Percentiles rank a stretch among this genome's conserved stretches.
Evolutionary conservation across 306 rosid species (phyloP).

Genomic region (Leucaena leucocephala): DNA sequence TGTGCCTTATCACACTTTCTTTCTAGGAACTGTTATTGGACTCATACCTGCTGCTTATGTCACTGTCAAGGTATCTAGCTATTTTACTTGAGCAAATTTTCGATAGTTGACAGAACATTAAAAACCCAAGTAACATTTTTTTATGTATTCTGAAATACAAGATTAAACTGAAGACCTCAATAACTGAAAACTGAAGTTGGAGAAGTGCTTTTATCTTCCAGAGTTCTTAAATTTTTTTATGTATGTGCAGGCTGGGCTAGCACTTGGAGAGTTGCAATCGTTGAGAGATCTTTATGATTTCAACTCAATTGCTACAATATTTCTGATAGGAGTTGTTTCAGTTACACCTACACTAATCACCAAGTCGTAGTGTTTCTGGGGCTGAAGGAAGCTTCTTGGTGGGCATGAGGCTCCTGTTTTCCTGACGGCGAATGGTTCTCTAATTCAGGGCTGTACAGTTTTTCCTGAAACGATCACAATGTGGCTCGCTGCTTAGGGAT

Average conservation of each 20-base stretch:
- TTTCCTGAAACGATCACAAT: background rate
- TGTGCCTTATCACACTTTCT: conserved; percentile 89
- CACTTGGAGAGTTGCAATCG: conserved; percentile 88
- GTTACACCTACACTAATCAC: conserved; percentile 79
- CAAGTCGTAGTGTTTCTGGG: conserved; percentile 50
- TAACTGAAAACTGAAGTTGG: background rate
- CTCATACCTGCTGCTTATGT: conserved; percentile 93
- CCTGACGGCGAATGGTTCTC: conserved; percentile 32
- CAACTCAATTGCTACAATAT: conserved; percentile 87
- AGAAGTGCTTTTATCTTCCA: background rate
- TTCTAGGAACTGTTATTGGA: conserved; percentile 77
- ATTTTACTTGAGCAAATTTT: conserved; percentile 2
- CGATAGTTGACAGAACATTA: background rate
- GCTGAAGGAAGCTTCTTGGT: conserved; percentile 31
- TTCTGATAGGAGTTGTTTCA: conserved; percentile 80
- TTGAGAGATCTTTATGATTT: conserved; percentile 90
- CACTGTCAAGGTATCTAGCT: conserved; percentile 80
- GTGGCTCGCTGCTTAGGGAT: conserved; percentile 26
- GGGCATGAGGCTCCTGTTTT: conserved; percentile 39
- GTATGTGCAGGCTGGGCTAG: conserved; percentile 78
- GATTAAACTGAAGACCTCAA: background rate
- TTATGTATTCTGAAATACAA: background rate
- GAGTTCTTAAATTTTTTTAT: conserved; percentile 8
- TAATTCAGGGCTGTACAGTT: conserved; percentile 42
- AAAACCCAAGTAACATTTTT: background rate